Percentiles rank a stretch among this genome's conserved stretches.
Conservation (phyloP, 225 moss, liverwort and hornwort species). For the Polytrichum formosum region DNA sequence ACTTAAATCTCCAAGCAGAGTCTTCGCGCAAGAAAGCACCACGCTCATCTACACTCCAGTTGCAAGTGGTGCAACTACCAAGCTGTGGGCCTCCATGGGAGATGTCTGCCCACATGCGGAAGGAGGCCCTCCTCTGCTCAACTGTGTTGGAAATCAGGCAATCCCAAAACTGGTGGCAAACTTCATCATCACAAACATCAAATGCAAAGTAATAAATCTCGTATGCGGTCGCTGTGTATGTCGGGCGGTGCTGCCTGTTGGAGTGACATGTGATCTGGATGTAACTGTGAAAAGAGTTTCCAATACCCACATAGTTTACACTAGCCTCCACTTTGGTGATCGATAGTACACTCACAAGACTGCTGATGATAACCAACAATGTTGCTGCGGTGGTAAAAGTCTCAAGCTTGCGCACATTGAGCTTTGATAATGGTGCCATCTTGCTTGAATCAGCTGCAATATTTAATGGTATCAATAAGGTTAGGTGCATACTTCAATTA, state of each 20-base stretch:
- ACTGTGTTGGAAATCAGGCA: neutral
- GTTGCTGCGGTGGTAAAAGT: too few species aligned
- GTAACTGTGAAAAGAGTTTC: neutral
- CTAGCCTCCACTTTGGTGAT: too few species aligned
- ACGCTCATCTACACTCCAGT: neutral
- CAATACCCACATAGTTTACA: neutral
- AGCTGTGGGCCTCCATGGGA: neutral
- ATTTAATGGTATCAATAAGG: too few species aligned
- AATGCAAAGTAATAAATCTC: constrained; percentile 1
- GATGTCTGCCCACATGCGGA: neutral
- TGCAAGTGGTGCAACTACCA: neutral
- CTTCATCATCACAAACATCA: neutral
- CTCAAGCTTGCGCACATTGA: too few species aligned
- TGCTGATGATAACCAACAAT: too few species aligned
- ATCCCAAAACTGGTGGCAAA: neutral
- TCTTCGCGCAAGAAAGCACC: neutral
- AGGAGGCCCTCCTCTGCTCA: neutral
- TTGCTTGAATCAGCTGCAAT: too few species aligned
- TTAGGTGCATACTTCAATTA: too few species aligned
- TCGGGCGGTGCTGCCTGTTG: neutral
- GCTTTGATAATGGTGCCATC: too few species aligned
- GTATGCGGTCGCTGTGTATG: neutral
- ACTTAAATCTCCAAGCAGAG: neutral
- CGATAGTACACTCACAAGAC: too few species aligned
- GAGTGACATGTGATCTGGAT: neutral